Conservation (phyloP, 116 monocot species). For the Cymodocea nodosa region DNA sequence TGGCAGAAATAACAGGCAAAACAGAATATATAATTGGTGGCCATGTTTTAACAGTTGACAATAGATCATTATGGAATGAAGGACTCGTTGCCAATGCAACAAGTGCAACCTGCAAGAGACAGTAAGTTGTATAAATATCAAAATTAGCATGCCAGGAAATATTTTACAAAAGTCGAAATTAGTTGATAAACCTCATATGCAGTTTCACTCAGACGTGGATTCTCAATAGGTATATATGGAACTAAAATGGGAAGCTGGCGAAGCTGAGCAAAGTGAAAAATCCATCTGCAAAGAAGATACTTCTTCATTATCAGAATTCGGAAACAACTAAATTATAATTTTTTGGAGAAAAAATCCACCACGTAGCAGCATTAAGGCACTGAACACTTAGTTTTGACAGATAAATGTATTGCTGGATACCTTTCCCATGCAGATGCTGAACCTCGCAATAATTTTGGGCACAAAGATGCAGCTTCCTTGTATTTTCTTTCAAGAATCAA, state of each 20-base stretch:
- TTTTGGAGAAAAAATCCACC: no score
- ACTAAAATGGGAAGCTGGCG: conserved; percentile 94
- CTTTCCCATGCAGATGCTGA: conserved; percentile 96
- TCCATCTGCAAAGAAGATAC: conserved; percentile 48
- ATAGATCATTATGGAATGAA: conserved; percentile 70
- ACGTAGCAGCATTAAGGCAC: not conserved
- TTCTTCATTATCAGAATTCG: not conserved
- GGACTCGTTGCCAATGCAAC: conserved; percentile 91
- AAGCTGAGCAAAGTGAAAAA: conserved; percentile 98
- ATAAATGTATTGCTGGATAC: conserved; percentile 13
- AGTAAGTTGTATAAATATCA: conserved; percentile 1
- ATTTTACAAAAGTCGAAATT: not conserved
- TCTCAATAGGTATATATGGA: conserved; percentile 87
- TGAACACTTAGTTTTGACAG: not conserved
- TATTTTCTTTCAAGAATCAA: conserved; percentile 91
- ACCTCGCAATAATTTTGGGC: conserved; percentile 87
- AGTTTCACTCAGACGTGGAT: conserved; percentile 81
- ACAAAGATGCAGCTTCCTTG: conserved; percentile 90
- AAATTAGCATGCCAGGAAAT: not conserved
- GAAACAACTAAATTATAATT: no score
- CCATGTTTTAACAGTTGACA: conserved; percentile 81
- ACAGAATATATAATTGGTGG: conserved; percentile 64
- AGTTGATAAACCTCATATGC: conserved; percentile 72
- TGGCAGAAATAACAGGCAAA: conserved; percentile 87
- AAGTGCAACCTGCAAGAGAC: conserved; percentile 66